These are phyloP conservation scores for Phytophthora ohioensis DNA, from an alignment of 352 stramenopile genomes.

Conservation along the genomic window DNA sequence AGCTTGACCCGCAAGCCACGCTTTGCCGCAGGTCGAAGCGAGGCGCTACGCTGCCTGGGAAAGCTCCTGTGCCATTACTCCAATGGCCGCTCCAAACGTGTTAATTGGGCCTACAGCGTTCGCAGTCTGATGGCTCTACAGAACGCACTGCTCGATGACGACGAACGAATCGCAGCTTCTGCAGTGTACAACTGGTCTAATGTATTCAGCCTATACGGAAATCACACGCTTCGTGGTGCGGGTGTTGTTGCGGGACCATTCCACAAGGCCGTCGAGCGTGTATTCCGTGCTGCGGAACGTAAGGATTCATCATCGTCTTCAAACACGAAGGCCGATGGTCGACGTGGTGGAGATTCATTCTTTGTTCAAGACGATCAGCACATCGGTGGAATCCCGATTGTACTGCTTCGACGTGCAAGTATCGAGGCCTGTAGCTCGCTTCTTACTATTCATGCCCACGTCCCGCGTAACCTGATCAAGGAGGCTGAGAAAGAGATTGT, in stretches of 20 bases:
- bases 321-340: slow-evolving; percentile 46
- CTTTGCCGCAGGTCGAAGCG: slow-evolving; percentile 76
- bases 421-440: slow-evolving; percentile 87
- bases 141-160: slow-evolving; percentile 78
- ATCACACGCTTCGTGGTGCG: slow-evolving; percentile 81
- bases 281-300: slow-evolving; percentile 62
- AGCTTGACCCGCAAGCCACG: slow-evolving; percentile 76
- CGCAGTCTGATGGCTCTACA: slow-evolving; percentile 87
- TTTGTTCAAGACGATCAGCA: slow-evolving; percentile 70
- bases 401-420: slow-evolving; percentile 75
- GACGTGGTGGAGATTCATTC: slow-evolving; percentile 55
- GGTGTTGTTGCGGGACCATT: slow-evolving; percentile 83
- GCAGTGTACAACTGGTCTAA: slow-evolving; percentile 89
- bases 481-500: slow-evolving; percentile 82
- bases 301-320: slow-evolving; percentile 44
- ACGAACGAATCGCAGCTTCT: slow-evolving; percentile 81
- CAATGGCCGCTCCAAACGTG: slow-evolving; percentile 77
- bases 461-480: slow-evolving; percentile 81
- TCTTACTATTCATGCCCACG: slow-evolving; percentile 82
- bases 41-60: slow-evolving; percentile 80
- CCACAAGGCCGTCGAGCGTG: slow-evolving; percentile 81
- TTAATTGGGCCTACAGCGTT: slow-evolving; percentile 86
- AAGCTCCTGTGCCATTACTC: slow-evolving; percentile 78
- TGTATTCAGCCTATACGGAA: slow-evolving; percentile 83
- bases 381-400: slow-evolving; percentile 76